phyloP scores from a whole-genome alignment of 2,329 filamentous ascomycete species.

The Diaporthe sp. region DNA sequence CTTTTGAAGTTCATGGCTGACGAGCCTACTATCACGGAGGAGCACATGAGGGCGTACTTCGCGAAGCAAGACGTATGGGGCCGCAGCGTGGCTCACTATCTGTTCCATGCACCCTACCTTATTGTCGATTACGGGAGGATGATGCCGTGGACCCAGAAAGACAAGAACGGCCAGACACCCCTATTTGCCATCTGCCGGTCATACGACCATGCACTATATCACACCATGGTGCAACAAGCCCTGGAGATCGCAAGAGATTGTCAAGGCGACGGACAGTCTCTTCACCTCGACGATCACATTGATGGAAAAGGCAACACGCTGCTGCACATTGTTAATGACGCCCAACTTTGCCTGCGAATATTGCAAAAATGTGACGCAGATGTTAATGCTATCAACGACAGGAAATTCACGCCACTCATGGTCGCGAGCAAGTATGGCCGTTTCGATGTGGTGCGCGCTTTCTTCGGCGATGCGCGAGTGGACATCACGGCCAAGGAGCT shows the following conservation, averaged over 20 bases:
- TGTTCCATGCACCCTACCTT: slow-evolving; percentile 90
- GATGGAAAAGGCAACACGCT: slow-evolving; percentile 95
- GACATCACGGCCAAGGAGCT: slow-evolving; percentile 88
- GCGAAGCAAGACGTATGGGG: slow-evolving; percentile 85
- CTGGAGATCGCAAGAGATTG: slow-evolving; percentile 79
- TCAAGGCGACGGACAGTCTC: slow-evolving; percentile 82
- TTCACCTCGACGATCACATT: slow-evolving; percentile 93
- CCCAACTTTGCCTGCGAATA: slow-evolving; percentile 80
- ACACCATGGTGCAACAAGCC: slow-evolving; percentile 87
- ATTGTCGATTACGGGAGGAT: slow-evolving; percentile 82
- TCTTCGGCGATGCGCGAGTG: slow-evolving; percentile 90
- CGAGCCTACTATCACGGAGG: slow-evolving; percentile 60
- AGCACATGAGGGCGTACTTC: slow-evolving; percentile 77
- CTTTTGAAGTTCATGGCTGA: slow-evolving; percentile 79
- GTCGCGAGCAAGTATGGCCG: slow-evolving; percentile 98
- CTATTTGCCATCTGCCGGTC: slow-evolving; percentile 95
- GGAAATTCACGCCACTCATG: slow-evolving; percentile 95
- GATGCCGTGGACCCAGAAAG: slow-evolving; percentile 89
- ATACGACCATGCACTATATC: slow-evolving; percentile 92
- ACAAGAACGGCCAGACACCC: slow-evolving; percentile 98
- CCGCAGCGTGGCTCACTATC: slow-evolving; percentile 92
- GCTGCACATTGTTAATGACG: slow-evolving; percentile 94
- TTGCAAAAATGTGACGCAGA: slow-evolving; percentile 92
- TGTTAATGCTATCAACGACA: slow-evolving; percentile 95
- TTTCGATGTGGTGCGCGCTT: slow-evolving; percentile 89